A percentile compares a stretch with the other conserved stretches of the same genome.
phyloP scores from a whole-genome alignment of 352 stramenopile genomes.

The Pythium angustatum region DNA sequence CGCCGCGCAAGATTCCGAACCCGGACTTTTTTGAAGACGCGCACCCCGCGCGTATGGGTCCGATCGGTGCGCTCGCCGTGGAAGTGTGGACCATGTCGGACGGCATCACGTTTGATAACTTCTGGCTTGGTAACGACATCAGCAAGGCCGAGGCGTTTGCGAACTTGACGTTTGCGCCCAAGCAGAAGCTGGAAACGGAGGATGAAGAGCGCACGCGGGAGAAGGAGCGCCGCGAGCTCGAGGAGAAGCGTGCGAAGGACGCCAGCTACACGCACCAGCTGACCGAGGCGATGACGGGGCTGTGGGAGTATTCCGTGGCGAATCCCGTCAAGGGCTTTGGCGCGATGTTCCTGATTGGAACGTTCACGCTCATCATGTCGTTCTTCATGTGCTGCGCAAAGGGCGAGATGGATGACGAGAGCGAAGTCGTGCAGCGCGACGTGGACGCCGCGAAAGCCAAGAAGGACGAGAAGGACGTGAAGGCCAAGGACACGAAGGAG shows the following conservation, averaged over 20 bases:
- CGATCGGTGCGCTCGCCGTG: slow-evolving; percentile 88
- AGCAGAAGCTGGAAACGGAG: slow-evolving; percentile 68
- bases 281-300: slow-evolving; percentile 39
- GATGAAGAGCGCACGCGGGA: slow-evolving; percentile 53
- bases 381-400: slow-evolving; percentile 71
- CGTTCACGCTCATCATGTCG: slow-evolving; percentile 42
- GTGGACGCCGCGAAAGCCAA: not conserved
- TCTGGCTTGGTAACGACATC: slow-evolving; percentile 88
- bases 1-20: slow-evolving; percentile 89
- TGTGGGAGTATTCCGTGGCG: slow-evolving; percentile 51
- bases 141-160: slow-evolving; percentile 80
- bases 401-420: slow-evolving; percentile 32
- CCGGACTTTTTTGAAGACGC: slow-evolving; percentile 87
- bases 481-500: slow-evolving; percentile 32
- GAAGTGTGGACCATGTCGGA: slow-evolving; percentile 92
- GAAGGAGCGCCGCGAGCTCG: slow-evolving; percentile 38
- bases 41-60: slow-evolving; percentile 78
- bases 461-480: slow-evolving; percentile 16
- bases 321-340: slow-evolving; percentile 62
- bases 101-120: slow-evolving; percentile 92
- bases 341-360: slow-evolving; percentile 39
- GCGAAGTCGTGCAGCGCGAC: slow-evolving; percentile 28
- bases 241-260: slow-evolving; percentile 51
- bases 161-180: slow-evolving; percentile 68
- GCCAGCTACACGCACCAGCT: slow-evolving; percentile 46